Base-by-base conservation (phyloP, 352 stramenopile genomes). In the Phytophthora agathidicida region DNA sequence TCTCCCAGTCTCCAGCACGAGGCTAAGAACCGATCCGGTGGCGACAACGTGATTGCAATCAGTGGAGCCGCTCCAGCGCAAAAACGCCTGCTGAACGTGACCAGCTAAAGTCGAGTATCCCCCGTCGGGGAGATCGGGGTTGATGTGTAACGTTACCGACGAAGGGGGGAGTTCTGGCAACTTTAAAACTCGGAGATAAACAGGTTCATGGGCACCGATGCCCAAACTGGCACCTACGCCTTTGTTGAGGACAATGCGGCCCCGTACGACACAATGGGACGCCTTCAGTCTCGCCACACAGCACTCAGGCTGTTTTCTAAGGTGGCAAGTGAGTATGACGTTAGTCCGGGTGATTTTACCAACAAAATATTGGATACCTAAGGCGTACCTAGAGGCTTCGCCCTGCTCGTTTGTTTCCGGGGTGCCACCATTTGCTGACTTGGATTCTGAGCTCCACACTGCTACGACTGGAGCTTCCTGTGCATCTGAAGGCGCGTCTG, bases 101-200 rank as follows among this genome's bases (percentile, higher is more conserved):
- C 41, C 42, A 10, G 46, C 16, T 8, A 68, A 36, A 3, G 24
- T 27, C 26, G 53, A 28, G 5, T 33, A 33, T 33, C 28, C 32
- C 16, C 32, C 52, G 13, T 64, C 45, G 4, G 22, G 33, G 6
- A 16, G 9, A 32, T 72, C 50, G 2, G 39, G 19, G n/a, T 47
- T 52, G 11, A 72, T 60, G 23, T 51, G 60, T 28, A 86, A 44
- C 1, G 51, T 67, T 28, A 83, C 46, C 17, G 43, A 60, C 32
- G 61, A 45, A 23, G 71, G 68, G 13, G 62, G 57, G 3, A 80
- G 56, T 22, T 81, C 69, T 3, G 81, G 81, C 13, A 88, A 52
- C 16, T 71, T 79, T 10, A 89, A 39, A n/a, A 91, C 75, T 19
- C 81, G 77, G 4, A 89, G 44, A 14, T 75, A 70, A 1, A 91